Conservation (phyloP, 2,329 filamentous ascomycete genomes). For the Sclerotinia minor region DNA sequence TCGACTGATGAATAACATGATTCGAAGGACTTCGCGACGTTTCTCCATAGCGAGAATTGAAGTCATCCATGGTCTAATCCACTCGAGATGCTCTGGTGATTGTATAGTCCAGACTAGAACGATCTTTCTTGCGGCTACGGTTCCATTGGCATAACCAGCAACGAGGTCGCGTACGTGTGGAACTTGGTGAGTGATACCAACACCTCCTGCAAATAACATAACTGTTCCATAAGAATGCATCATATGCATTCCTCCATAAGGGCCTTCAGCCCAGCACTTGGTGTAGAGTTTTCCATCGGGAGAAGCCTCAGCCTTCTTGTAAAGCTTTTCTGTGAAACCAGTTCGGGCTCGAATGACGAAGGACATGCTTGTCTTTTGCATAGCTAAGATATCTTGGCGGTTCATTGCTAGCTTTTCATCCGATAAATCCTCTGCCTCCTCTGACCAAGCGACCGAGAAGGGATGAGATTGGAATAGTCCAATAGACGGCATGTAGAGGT, state of each 20-base stretch:
- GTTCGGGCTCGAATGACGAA: constrained; percentile 73
- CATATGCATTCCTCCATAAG: constrained; percentile 71
- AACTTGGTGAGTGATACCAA: constrained; percentile 78
- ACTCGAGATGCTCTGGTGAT: constrained; percentile 76
- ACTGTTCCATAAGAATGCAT: constrained; percentile 76
- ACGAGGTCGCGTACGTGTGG: constrained; percentile 74
- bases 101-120: constrained; percentile 79
- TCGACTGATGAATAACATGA: constrained; percentile 76
- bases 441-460: constrained; percentile 77
- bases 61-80: constrained; percentile 84
- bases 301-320: constrained; percentile 63
- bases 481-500: constrained; percentile 73
- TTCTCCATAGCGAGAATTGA: constrained; percentile 73
- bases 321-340: constrained; percentile 70
- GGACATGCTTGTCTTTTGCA: constrained; percentile 65
- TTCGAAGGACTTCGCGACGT: constrained; percentile 70
- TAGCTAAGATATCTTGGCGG: constrained; percentile 58
- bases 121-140: constrained; percentile 69
- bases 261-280: constrained; percentile 70
- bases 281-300: constrained; percentile 63
- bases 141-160: constrained; percentile 65
- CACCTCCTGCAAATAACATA: constrained; percentile 76
- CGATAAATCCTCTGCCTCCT: constrained; percentile 57
- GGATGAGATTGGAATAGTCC: constrained; percentile 75
- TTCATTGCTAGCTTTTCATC: constrained; percentile 60